Conservation (phyloP, 2,329 filamentous ascomycete genomes). For the Acephala macrosclerotiorum region DNA sequence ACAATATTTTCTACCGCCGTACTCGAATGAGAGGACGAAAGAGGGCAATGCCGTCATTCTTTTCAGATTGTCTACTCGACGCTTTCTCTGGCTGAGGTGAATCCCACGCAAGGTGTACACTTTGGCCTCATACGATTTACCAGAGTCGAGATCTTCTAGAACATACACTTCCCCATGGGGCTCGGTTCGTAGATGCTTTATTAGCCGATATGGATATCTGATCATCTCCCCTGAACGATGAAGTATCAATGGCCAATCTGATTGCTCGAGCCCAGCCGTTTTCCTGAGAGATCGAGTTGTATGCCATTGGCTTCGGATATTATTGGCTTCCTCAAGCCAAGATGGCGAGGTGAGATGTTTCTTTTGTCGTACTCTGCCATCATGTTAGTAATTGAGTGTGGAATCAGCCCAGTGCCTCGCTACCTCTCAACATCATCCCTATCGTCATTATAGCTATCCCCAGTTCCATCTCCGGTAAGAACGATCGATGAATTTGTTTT, state of each 20-base stretch:
- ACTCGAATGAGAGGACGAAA: neutral
- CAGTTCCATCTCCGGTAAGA: no score
- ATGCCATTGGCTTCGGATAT: neutral
- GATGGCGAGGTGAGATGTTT: no score
- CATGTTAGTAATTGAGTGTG: no score
- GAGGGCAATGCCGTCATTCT: neutral
- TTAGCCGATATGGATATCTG: neutral
- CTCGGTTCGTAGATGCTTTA: neutral
- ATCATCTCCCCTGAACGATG: neutral
- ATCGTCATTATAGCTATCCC: no score
- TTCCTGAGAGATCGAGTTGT: neutral
- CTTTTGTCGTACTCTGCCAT: no score
- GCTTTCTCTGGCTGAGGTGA: neutral
- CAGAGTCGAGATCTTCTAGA: neutral
- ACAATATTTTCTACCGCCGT: neutral
- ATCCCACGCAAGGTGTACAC: neutral
- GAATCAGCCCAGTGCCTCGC: no score
- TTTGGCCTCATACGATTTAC: neutral
- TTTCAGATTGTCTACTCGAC: neutral
- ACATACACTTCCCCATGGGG: neutral
- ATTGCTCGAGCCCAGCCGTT: neutral
- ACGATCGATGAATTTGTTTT: no score
- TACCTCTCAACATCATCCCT: no score
- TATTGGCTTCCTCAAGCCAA: neutral
- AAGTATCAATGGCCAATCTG: neutral